These are phyloP conservation scores for Drosera capensis DNA, from an alignment of 148 eudicot species.

Conservation along the genomic window DNA sequence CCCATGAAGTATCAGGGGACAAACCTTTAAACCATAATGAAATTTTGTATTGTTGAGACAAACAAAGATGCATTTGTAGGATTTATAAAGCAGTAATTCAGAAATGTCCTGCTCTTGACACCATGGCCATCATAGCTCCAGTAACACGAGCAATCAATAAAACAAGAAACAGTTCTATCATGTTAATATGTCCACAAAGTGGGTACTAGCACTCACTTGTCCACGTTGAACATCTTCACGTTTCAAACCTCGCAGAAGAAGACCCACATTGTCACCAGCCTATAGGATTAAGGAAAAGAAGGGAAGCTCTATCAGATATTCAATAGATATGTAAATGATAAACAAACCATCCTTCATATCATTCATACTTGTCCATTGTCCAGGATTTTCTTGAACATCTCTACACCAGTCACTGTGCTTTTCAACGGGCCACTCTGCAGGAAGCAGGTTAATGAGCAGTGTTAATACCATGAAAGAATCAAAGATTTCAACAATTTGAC, in stretches of 20 bases:
- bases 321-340: background rate
- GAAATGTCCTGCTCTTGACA: background rate
- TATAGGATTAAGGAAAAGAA: slow-evolving; percentile 8
- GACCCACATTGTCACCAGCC: slow-evolving; percentile 71
- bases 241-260: slow-evolving; percentile 51
- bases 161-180: background rate
- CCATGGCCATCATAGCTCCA: background rate
- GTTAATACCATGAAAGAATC: background rate
- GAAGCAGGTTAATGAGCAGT: background rate
- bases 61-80: background rate
- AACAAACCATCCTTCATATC: background rate
- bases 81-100: background rate
- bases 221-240: slow-evolving; percentile 44
- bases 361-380: slow-evolving; percentile 51
- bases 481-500: background rate
- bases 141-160: background rate
- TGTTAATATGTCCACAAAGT: too few species aligned
- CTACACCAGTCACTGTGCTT: slow-evolving; percentile 56
- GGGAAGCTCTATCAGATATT: background rate
- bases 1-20: too few species aligned
- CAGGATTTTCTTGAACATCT: slow-evolving; percentile 51
- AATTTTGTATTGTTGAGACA: too few species aligned
- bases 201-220: slow-evolving; percentile 27
- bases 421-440: slow-evolving; percentile 23
- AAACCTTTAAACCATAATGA: too few species aligned